Base-by-base conservation (phyloP, 2,329 filamentous ascomycete species). In the Stagonosporopsis cucurbitacearum region DNA sequence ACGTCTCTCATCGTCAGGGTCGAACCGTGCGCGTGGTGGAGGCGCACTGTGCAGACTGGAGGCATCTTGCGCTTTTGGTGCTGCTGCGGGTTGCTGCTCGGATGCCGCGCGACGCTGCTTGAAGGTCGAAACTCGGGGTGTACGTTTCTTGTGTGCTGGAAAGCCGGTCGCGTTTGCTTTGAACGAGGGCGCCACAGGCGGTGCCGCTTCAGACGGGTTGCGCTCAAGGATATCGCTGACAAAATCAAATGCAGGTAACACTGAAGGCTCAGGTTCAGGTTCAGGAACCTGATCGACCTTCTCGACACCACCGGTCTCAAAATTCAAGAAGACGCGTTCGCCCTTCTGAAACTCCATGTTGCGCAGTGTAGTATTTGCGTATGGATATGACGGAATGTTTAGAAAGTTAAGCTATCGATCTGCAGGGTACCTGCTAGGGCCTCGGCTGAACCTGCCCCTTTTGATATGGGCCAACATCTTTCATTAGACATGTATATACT, bases 201-300 rank as follows among this genome's bases (percentile, higher is more conserved):
- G 82, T 60, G 85, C 87, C 20, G 86, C 81, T 35, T 84, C 76
- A 32, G 80, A 75, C 23, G 84, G 76, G 40, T 86, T 83, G 59
- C 90, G 89, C 78, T 98, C 94, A 67, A 89, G 83, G 60, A 98
- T 86, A 64, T 97, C 93, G 51, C 84, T 84, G 39, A 96, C 80
- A 37, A 89, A 84, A 13, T 59, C 65, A 46, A 89, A 84, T 7
- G 58, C 65, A 43, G 59, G 58, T 42, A 61, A 67, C 30, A 53
- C 51, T 37, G 54, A 64, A 50, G 43, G 44, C 25, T 65, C 57
- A 45, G 63, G 41, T 12, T 58, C 43, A 15, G 62, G 48, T 42
- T 64, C 44, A 15, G 62, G 48, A 40, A 63, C 57, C 8, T 60
- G 50, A 17, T 74, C 70, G 30, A 77, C 73, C 25, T 78, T 72